These are phyloP conservation scores for Suillus bovinus DNA, from an alignment of 768 basidiomycete genomes.

Conservation along the genomic window DNA sequence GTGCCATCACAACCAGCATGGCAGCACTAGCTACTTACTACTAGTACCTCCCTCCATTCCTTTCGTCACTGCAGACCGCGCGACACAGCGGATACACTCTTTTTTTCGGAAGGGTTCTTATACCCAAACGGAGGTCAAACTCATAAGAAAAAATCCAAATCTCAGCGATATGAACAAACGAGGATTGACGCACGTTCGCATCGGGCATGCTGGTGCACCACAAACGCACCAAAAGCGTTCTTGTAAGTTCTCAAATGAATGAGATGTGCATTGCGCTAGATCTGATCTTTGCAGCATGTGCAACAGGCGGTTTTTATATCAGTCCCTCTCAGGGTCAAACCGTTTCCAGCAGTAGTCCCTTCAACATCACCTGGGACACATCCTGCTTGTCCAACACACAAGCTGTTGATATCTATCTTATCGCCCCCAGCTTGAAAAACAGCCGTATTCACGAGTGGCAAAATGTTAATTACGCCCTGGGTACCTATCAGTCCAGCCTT, in stretches of 20 bases:
- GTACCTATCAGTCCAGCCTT: conserved; percentile 50
- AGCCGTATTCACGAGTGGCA: conserved; percentile 60
- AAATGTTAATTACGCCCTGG: conserved; percentile 47
- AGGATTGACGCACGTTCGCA: conserved; percentile 27
- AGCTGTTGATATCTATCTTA: conserved; percentile 69
- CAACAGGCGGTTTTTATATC: conserved; percentile 61
- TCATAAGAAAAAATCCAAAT: conserved; percentile 8
- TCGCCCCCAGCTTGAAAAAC: conserved; percentile 43
- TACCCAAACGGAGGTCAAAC: conserved; percentile 8
- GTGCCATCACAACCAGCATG: conserved; percentile 11
- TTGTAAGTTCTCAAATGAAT: conserved; percentile 16
- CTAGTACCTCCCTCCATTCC: conserved; percentile 16
- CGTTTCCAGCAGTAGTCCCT: conserved; percentile 46
- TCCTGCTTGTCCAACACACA: conserved; percentile 48
- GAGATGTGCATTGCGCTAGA: conserved; percentile 1
- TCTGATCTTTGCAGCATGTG: conserved; percentile 42
- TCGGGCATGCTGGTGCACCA: conserved; percentile 24
- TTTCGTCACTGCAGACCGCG: conserved; percentile 22
- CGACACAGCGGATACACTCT: conserved; percentile 29
- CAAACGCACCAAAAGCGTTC: conserved; percentile 25
- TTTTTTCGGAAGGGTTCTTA: conserved; percentile 19
- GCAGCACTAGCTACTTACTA: too few relatives aligned
- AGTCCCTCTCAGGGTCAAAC: conserved; percentile 48
- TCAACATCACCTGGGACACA: conserved; percentile 66
- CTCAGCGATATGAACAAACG: conserved; percentile 28